phyloP scores from a whole-genome alignment of 306 rosid genomes.

The Phaseolus lunatus region DNA sequence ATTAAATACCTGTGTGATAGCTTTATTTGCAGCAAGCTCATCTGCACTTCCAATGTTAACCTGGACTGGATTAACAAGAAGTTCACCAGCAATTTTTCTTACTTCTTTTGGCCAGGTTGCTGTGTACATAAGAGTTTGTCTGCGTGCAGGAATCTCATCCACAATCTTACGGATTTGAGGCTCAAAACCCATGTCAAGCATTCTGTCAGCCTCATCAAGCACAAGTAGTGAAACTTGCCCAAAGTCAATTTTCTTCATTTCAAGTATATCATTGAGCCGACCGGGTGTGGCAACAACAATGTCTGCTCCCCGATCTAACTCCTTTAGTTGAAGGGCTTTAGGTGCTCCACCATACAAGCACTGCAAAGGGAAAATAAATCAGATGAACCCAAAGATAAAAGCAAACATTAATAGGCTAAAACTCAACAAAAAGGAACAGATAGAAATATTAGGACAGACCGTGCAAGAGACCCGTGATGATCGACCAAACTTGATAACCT shows the following conservation, averaged over 20 bases:
- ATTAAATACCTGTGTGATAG: conserved; percentile 88
- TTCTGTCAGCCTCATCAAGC: conserved; percentile 99
- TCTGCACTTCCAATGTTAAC: conserved; percentile 96
- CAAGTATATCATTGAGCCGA: conserved; percentile 94
- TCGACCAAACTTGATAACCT: conserved; percentile 86
- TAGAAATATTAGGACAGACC: conserved; percentile 59
- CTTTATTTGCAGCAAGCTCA: conserved; percentile 96
- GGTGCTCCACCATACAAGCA: conserved; percentile 99
- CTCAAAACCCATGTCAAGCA: conserved; percentile 99
- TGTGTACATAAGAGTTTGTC: conserved; percentile 98
- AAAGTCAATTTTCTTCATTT: conserved; percentile 89
- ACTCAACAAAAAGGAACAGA: not conserved
- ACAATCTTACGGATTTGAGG: conserved; percentile 98
- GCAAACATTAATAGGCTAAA: conserved; percentile 21
- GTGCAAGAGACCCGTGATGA: conserved; percentile 92
- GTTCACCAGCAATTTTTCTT: conserved; percentile 92
- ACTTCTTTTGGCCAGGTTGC: conserved; percentile 99
- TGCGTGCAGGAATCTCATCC: conserved; percentile 93
- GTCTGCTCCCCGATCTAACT: conserved; percentile 93
- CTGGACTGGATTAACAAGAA: conserved; percentile 95
- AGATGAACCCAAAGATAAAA: conserved; percentile 30
- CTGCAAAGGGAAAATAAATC: conserved; percentile 58
- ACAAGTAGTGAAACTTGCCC: conserved; percentile 94
- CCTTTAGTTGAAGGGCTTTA: conserved; percentile 87
- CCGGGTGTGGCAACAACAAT: conserved; percentile 99